Evolutionary conservation across 2,329 filamentous ascomycete species (phyloP), one percentile per base, ranked within the genome.

Genomic region (Sporothrix curviconia): DNA sequence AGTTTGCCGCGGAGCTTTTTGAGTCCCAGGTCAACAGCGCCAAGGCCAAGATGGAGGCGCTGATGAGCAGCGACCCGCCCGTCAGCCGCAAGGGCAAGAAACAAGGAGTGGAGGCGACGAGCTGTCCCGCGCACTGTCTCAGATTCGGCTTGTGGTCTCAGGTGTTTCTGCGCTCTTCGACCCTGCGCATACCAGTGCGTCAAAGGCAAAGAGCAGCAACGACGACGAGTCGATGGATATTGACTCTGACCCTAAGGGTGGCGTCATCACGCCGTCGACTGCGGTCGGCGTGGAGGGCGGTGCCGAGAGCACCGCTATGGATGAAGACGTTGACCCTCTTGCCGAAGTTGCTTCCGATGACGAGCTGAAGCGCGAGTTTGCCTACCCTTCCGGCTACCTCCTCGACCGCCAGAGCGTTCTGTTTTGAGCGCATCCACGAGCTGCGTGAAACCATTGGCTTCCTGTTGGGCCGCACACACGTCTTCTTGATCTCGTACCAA

Each of bases 41-140:
- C 2, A 81, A 92, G 60, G 77, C 85, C 58, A 84, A 90, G 60
- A 74, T 99, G 12, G 82, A 83, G 61, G 82, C 86, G 7, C 79
- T 99, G n/a, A 95, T 90, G 67, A 86, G 89, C 61, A 85, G 90
- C 46, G 82, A 87, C 36, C 87, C 91, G 1, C 86, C 85, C 2
- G 86, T 97, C 55, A 95, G 91, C 70, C 83, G 92, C 57, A 92
- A 92, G 64, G 94, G 94, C 37, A 96, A 92, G 69, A 95, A n/a
- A 95, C 64, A 99, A 97, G 72, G 92, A 96, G 66, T 99, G 94
- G 94, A 96, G 92, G n/a, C 0, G 94, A 99, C 69, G 95, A 99
- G 69, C 87, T 97, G 28, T 92, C 91, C 2, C 80, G 94, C 56
- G 90, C 96, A 63, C 79, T 99, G 57, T 89, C 92, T 12, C 85